A percentile compares a stretch with the other conserved stretches of the same genome.
phyloP scores from a whole-genome alignment of 768 basidiomycete genomes.

The Postia placenta region DNA sequence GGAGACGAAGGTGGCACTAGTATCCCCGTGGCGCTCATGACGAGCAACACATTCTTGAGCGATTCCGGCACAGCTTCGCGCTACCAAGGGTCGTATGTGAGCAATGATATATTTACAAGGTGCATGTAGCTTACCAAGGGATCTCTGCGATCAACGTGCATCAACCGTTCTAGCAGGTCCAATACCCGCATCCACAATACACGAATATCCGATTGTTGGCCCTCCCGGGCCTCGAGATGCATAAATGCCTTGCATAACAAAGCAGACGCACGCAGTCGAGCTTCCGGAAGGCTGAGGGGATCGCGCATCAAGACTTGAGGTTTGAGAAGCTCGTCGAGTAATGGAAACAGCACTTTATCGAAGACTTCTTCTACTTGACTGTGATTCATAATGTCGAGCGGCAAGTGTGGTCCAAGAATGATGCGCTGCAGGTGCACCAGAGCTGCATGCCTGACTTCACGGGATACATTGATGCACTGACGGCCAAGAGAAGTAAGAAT shows the following conservation, averaged over 20 bases:
- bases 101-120: not conserved
- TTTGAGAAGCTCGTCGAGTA: slow-evolving; percentile 86
- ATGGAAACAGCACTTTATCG: slow-evolving; percentile 83
- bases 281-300: slow-evolving; percentile 86
- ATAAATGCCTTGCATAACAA: slow-evolving; percentile 94
- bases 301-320: slow-evolving; percentile 76
- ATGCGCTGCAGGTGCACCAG: slow-evolving; percentile 54
- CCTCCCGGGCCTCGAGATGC: slow-evolving; percentile 80
- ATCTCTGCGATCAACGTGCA: slow-evolving; percentile 79
- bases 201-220: slow-evolving; percentile 55
- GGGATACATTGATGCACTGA: slow-evolving; percentile 76
- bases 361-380: slow-evolving; percentile 76
- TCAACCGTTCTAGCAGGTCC: slow-evolving; percentile 83
- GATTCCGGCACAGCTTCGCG: slow-evolving; percentile 95
- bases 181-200: slow-evolving; percentile 86
- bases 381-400: slow-evolving; percentile 52
- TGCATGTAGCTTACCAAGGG: slow-evolving; percentile 62
- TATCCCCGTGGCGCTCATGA: slow-evolving; percentile 88
- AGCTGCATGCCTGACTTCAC: slow-evolving; percentile 69
- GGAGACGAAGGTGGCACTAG: slow-evolving; percentile 58
- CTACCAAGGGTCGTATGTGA: slow-evolving; percentile 33
- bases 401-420: slow-evolving; percentile 69
- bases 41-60: slow-evolving; percentile 91
- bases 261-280: slow-evolving; percentile 80
- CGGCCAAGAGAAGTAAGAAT: slow-evolving; percentile 66